Conservation (phyloP, 2,329 filamentous ascomycete genomes). For the Celoporthe dispersa region DNA sequence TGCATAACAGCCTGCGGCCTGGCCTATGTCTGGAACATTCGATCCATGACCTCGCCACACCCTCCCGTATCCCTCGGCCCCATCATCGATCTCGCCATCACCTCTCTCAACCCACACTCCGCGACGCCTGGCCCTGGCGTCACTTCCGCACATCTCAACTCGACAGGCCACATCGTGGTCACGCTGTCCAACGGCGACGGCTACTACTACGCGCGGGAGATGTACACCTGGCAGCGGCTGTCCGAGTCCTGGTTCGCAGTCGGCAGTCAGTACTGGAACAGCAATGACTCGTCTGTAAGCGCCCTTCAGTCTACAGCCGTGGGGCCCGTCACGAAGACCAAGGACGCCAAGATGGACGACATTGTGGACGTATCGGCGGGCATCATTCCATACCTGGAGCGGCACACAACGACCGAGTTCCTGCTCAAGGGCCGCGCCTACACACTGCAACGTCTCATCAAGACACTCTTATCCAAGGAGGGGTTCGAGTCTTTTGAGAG, state of each 20-base stretch:
- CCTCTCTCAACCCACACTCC: slow-evolving; percentile 75
- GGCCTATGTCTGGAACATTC: slow-evolving; percentile 93
- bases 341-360: slow-evolving; percentile 50
- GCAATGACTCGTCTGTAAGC: slow-evolving; percentile 85
- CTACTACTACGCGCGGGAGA: slow-evolving; percentile 81
- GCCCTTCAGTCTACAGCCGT: slow-evolving; percentile 75
- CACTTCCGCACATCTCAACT: slow-evolving; percentile 90
- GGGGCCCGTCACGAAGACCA: slow-evolving; percentile 57
- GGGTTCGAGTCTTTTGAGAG: slow-evolving; percentile 93
- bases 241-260: slow-evolving; percentile 98
- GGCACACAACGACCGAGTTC: slow-evolving; percentile 92
- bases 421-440: slow-evolving; percentile 90
- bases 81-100: slow-evolving; percentile 83
- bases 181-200: slow-evolving; percentile 94
- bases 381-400: slow-evolving; percentile 89
- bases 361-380: slow-evolving; percentile 76
- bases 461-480: slow-evolving; percentile 83
- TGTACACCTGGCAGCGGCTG: slow-evolving; percentile 94
- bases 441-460: slow-evolving; percentile 88
- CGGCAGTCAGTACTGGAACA: slow-evolving; percentile 98
- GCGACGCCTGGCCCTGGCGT: slow-evolving; percentile 80
- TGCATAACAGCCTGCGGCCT: slow-evolving; percentile 87
- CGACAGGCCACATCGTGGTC: slow-evolving; percentile 82
- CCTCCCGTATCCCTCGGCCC: slow-evolving; percentile 89
- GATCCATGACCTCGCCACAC: slow-evolving; percentile 80